These are phyloP conservation scores for Lactarius trivialis DNA, from an alignment of 768 basidiomycete genomes.

Conservation along the genomic window DNA sequence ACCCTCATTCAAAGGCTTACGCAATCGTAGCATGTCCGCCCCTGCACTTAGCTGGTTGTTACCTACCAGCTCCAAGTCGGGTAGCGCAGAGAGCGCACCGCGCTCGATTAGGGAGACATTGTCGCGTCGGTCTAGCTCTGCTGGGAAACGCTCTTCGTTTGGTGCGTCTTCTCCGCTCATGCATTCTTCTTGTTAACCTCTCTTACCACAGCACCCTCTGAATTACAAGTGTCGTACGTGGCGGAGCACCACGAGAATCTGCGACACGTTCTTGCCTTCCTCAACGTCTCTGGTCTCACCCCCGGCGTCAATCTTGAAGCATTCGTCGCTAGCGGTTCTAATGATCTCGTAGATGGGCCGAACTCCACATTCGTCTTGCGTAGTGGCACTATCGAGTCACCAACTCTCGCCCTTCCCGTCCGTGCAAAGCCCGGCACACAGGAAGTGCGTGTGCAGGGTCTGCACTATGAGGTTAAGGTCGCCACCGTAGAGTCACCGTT, in stretches of 20 bases:
- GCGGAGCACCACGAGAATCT: slow-evolving; percentile 86
- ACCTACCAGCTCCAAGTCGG: slow-evolving; percentile 22
- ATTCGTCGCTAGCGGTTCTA: slow-evolving; percentile 50
- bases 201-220: slow-evolving; percentile 1
- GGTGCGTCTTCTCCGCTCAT: slow-evolving; percentile 21
- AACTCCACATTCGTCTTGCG: slow-evolving; percentile 47
- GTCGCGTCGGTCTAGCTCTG: slow-evolving; percentile 28
- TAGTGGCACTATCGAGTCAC: slow-evolving; percentile 50
- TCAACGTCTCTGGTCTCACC: slow-evolving; percentile 47
- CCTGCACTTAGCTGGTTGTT: slow-evolving; percentile 31
- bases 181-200: not conserved
- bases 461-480: slow-evolving; percentile 70
- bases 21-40: slow-evolving; percentile 34
- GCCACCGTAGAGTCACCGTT: slow-evolving; percentile 28
- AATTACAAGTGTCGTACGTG: slow-evolving; percentile 43
- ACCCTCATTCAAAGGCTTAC: slow-evolving; percentile 23
- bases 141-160: slow-evolving; percentile 24
- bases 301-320: slow-evolving; percentile 53
- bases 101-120: slow-evolving; percentile 18
- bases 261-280: slow-evolving; percentile 68
- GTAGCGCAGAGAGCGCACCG: slow-evolving; percentile 22
- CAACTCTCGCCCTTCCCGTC: slow-evolving; percentile 49
- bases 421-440: slow-evolving; percentile 54
- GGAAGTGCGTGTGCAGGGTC: slow-evolving; percentile 46
- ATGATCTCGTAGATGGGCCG: slow-evolving; percentile 18